Percentiles rank a stretch among this genome's conserved stretches.
These are phyloP conservation scores for Candida silvatica DNA, from an alignment of 805 yeast species.

Conservation along the genomic window DNA sequence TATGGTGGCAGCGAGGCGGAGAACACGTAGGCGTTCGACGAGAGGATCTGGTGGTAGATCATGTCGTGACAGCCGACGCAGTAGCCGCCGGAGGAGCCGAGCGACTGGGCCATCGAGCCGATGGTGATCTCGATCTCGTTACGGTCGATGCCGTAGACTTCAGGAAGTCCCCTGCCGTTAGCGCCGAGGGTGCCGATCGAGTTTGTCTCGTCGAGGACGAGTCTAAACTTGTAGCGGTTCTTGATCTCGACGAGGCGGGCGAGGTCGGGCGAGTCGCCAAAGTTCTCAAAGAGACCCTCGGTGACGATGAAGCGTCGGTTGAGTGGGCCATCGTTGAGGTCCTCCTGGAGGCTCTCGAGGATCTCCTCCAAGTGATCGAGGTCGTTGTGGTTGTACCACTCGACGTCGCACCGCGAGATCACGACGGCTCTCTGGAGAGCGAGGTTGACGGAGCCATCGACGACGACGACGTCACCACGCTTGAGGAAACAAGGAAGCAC, in stretches of 20 bases:
- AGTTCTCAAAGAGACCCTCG: conserved; percentile 77
- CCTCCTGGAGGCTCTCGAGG: conserved; percentile 50
- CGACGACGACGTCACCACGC: conserved; percentile 89
- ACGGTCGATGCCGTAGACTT: conserved; percentile 61
- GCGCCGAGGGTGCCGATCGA: conserved; percentile 83
- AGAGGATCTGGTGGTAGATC: conserved; percentile 88
- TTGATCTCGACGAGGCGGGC: conserved; percentile 65
- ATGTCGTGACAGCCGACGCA: conserved; percentile 80
- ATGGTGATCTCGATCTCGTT: conserved; percentile 74
- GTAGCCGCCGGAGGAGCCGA: conserved; percentile 88
- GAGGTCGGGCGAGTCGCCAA: conserved; percentile 75
- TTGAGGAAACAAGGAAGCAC: conserved; percentile 90
- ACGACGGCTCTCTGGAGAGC: conserved; percentile 83
- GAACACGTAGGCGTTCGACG: conserved; percentile 83
- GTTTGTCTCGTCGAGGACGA: conserved; percentile 79
- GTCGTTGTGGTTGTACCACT: conserved; percentile 82
- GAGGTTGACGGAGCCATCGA: conserved; percentile 69
- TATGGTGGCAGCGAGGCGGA: conserved; percentile 94
- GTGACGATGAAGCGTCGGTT: conserved; percentile 87
- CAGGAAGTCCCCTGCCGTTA: conserved; percentile 80
- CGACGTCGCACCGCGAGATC: conserved; percentile 79
- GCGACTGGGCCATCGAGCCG: conserved; percentile 75
- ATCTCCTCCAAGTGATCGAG: conserved; percentile 71
- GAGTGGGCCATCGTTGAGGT: conserved; percentile 62
- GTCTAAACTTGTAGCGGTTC: conserved; percentile 72